Evolutionary conservation across 257 asterid genomes (phyloP).

Genomic region (Handroanthus guayacan): DNA sequence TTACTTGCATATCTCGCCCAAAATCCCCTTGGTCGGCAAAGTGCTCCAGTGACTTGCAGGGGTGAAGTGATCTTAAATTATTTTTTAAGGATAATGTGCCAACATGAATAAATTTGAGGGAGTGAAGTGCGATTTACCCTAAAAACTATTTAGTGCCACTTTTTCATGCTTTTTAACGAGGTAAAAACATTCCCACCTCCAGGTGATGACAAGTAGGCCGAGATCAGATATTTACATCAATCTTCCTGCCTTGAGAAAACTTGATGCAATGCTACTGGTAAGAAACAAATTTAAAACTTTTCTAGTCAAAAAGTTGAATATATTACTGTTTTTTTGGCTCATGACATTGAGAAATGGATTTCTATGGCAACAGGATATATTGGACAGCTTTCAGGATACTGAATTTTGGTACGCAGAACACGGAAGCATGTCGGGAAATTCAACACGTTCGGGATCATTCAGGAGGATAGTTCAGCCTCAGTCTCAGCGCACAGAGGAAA

Average conservation of each 20-base stretch:
- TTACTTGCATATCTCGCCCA: no score
- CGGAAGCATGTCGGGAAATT: constrained; percentile 72
- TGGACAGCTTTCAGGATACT: constrained; percentile 76
- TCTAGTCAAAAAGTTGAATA: no score
- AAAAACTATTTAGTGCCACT: not conserved
- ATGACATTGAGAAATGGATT: not conserved
- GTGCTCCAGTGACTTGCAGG: no score
- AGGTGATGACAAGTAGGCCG: constrained; percentile 83
- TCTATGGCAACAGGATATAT: constrained; percentile 58
- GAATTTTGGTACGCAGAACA: constrained; percentile 93
- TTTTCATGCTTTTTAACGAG: constrained; percentile 9
- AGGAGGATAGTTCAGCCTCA: constrained; percentile 67
- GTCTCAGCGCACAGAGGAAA: constrained; percentile 71
- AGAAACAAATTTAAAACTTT: not conserved
- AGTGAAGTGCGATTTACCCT: no score
- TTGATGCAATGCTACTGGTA: constrained; percentile 89
- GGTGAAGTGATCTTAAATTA: no score
- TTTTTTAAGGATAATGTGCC: no score
- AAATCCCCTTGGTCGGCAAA: no score
- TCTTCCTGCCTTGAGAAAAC: constrained; percentile 83
- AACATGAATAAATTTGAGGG: no score
- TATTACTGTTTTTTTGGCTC: not conserved
- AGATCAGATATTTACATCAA: constrained; percentile 80
- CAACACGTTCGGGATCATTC: constrained; percentile 75
- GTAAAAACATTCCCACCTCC: constrained; percentile 8